These are phyloP conservation scores for Aspergillus floridensis DNA, from an alignment of 2,329 filamentous ascomycete species.

Conservation along the genomic window DNA sequence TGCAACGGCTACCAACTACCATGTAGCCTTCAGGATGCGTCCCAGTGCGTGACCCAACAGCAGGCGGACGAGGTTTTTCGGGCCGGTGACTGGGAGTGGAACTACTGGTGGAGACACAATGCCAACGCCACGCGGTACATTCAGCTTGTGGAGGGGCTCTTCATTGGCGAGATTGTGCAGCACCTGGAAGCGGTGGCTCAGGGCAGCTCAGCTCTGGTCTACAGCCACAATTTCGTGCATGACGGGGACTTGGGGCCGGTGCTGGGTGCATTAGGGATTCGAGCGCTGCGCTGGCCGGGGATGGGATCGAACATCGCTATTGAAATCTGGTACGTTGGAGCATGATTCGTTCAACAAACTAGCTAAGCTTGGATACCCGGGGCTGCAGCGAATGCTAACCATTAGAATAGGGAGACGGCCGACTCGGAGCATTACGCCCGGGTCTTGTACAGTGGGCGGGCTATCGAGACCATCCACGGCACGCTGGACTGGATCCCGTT, in stretches of 20 bases:
- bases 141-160: conserved; percentile 37
- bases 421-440: conserved; percentile 22
- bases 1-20: conserved; percentile 42
- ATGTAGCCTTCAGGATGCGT: conserved; percentile 28
- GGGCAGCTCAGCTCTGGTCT: conserved; percentile 25
- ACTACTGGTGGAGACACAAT: conserved; percentile 41
- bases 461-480: conserved; percentile 30
- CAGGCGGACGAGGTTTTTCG: conserved; percentile 40
- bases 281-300: conserved; percentile 38
- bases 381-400: background rate
- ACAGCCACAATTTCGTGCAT: conserved; percentile 38
- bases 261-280: conserved; percentile 36
- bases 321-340: conserved; percentile 34
- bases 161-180: conserved; percentile 38
- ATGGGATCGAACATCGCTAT: conserved; percentile 42
- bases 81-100: conserved; percentile 44
- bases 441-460: conserved; percentile 32
- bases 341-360: accelerated
- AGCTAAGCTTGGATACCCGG: too few species aligned
- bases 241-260: conserved; percentile 41
- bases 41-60: conserved; percentile 30
- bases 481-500: conserved; percentile 31
- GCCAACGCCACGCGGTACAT: conserved; percentile 37
- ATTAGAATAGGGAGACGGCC: conserved; percentile 20
- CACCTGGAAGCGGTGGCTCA: conserved; percentile 29